Percentiles rank a stretch among this genome's conserved stretches.
Conservation (phyloP, 345 rosid genomes). For the Anacardium occidentale region DNA sequence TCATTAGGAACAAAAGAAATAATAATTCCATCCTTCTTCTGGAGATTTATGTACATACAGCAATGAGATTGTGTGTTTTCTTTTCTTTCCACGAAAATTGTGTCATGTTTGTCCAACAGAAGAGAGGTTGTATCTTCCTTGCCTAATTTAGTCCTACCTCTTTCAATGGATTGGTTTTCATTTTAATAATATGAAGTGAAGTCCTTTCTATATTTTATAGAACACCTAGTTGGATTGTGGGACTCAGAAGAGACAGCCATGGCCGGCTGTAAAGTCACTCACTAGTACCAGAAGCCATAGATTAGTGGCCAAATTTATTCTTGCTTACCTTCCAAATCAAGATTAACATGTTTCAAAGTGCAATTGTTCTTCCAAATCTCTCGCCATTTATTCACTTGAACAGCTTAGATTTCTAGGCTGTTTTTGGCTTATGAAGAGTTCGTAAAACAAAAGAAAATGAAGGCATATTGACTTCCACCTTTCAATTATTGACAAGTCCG, state of each 20-base stretch:
- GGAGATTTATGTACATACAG: neutral
- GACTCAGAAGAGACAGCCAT: slow-evolving; percentile 9
- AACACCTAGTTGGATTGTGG: slow-evolving; percentile 3
- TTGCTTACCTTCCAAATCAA: neutral
- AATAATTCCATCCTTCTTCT: neutral
- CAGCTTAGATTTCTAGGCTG: no score
- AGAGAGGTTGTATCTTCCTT: neutral
- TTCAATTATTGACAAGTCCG: neutral
- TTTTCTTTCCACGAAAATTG: neutral
- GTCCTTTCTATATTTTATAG: neutral
- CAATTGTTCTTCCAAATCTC: no score
- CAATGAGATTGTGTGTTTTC: neutral
- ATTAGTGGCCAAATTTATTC: neutral
- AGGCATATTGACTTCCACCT: neutral
- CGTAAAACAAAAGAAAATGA: neutral
- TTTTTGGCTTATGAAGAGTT: neutral
- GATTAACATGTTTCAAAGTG: no score
- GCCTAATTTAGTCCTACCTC: neutral
- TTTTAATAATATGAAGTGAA: neutral
- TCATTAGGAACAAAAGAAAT: slow-evolving; percentile 7
- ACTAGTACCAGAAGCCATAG: neutral
- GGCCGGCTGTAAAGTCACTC: slow-evolving; percentile 1
- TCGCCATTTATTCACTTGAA: no score
- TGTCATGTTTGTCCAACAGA: neutral
- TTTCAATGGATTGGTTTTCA: neutral